Base-by-base conservation (phyloP, 768 basidiomycete genomes). In the Tephrocybe sp. region DNA sequence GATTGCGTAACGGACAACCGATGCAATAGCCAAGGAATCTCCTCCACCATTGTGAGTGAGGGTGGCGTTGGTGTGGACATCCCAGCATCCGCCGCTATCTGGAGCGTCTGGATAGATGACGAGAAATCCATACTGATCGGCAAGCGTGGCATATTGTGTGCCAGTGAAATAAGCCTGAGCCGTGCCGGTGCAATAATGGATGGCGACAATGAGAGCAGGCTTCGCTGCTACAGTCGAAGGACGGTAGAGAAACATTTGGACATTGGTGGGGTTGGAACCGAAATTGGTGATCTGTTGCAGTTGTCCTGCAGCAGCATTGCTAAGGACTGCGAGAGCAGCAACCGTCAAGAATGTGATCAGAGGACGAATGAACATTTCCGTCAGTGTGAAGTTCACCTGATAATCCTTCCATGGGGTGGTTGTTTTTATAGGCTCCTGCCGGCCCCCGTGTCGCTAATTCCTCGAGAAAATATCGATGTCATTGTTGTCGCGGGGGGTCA, bases 31-130 rank as follows among this genome's bases (percentile, higher is more conserved):
- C 21, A 74, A 67, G 6, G 79, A 79, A 61, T 83, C 80, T 19
- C 79, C 75, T 5, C 80, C 80, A 12, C 65, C 73, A 57, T 82
- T 69, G 57, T 81, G 80, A 16, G 73, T 79, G 53, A 83, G 68
- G 5, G 80, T 80, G 29, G 64, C 74, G 46, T 59, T 70, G 29
- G 74, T 70, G 57, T 70, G 66, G 24, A 81, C 78, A 53, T 81
- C 79, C 75, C 76, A 81, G 65, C 79, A 80, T 52, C 68, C 69
- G 43, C 76, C 76, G 12, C 58, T 51, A 47, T 68, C 62, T 4
- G 73, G 75, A 2, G 75, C 72, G 53, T 69, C 58, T 16, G 73
- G 75, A 54, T 72, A 80, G 56, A 82, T 70, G 42, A 82, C 77
- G 50, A 82, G 70, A 65, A 67, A 81, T 5, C 72, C 75, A 49